Evolutionary conservation across 495 filamentous ascomycete species (phyloP), one percentile per base, ranked within the genome.

Genomic region (Cryomyces minteri): DNA sequence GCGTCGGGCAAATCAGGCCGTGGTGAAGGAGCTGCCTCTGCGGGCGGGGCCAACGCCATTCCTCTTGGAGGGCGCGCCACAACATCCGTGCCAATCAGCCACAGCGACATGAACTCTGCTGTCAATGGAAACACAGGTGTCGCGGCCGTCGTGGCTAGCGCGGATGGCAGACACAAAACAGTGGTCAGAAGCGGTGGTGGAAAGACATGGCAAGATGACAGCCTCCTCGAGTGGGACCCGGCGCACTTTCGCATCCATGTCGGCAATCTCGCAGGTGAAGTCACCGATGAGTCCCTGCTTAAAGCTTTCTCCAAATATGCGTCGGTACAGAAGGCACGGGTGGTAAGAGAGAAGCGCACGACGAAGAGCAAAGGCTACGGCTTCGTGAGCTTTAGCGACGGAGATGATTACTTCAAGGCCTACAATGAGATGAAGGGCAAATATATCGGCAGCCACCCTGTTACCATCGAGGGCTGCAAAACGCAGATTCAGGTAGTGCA

Each of bases 371-470:
- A 88, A 58, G 88, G 90, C 0, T 98, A 82, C 60, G 92, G 90
- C 2, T 98, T 98, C 53, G 85, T 96, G 45, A 88, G 84, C 59
- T 98, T 98, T 64, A 82, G 78, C 50, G 82, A 94, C 58, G 82
- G 86, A 4, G 90, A 98, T 54, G 86, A 95, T 55, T 95, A 88
- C 62, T 96, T 96, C 68, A 71, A 77, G 45, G 88, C 90, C 0
- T 88, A 83, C 50, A 80, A 87, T 64, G 92, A 96, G 63, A 98
- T 98, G 92, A 79, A 95, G 59, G 87, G 88, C 40, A 96, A 98
- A 67, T 98, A 98, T 59, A 96, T 98, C 60, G 90, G 92, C 18
- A 39, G 12, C 1, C 25, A 32, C 11, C 10, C 40, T 30, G 77
- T 98, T 6, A 66, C 83, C 39, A 67, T 96, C 48, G 77, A 80